A percentile compares a stretch with the other conserved stretches of the same genome.
Conservation (phyloP, 805 yeast species). For the Cyberlindnera sargentensis region DNA sequence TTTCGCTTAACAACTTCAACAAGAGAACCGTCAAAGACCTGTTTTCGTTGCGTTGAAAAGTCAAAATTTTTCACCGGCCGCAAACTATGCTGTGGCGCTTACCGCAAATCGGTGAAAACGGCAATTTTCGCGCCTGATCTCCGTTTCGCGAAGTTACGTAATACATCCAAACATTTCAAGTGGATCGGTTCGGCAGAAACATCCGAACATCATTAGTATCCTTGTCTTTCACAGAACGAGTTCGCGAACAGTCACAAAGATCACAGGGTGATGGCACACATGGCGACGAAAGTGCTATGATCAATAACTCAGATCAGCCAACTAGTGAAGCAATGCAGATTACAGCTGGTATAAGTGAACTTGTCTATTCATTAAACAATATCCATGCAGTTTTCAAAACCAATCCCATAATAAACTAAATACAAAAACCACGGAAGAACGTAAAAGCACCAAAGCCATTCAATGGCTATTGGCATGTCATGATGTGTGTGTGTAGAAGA, state of each 20-base stretch:
- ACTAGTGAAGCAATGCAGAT: no score
- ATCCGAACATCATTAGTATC: not conserved
- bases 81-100: not conserved
- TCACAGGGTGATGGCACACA: not conserved
- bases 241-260: not conserved
- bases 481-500: constrained; percentile 7
- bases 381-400: constrained; percentile 25
- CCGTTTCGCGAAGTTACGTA: not conserved
- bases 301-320: no score
- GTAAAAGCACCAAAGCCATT: constrained; percentile 19
- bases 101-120: not conserved
- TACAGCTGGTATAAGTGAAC: constrained; percentile 17
- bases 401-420: constrained; percentile 16
- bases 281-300: no score
- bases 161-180: not conserved
- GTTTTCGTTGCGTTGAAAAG: not conserved
- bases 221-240: not conserved
- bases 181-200: no score
- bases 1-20: not conserved
- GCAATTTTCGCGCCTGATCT: not conserved
- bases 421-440: constrained; percentile 10
- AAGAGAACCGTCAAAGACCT: not conserved
- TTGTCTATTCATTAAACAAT: constrained; percentile 36
- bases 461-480: constrained; percentile 23
- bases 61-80: constrained; percentile 11